A percentile compares a stretch with the other conserved stretches of the same genome.
Conservation (phyloP, 2,329 filamentous ascomycete species). For the Diaporthe batatas region DNA sequence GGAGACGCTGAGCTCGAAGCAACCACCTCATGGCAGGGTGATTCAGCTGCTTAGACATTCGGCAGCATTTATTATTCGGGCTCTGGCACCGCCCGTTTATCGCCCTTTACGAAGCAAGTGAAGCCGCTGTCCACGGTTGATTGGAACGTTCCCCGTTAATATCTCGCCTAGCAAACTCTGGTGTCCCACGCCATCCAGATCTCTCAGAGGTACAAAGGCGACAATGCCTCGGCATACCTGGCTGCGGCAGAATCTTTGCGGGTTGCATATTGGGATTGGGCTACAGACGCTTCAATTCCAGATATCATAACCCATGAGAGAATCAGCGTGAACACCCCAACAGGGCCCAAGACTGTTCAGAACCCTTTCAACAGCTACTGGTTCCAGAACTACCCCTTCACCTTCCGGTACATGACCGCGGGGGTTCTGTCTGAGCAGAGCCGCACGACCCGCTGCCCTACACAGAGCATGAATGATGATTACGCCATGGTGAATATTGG, state of each 20-base stretch:
- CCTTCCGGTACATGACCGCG: conserved; percentile 45
- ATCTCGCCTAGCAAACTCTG: conserved; percentile 61
- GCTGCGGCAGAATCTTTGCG: conserved; percentile 62
- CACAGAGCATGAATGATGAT: conserved; percentile 53
- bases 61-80: conserved; percentile 62
- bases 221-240: conserved; percentile 54
- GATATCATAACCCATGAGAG: conserved; percentile 51
- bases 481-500: conserved; percentile 54
- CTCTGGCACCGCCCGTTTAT: conserved; percentile 71
- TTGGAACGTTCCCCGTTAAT: conserved; percentile 35
- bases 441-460: conserved; percentile 57
- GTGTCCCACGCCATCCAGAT: conserved; percentile 61
- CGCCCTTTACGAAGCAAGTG: conserved; percentile 65
- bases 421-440: conserved; percentile 49
- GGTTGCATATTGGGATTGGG: conserved; percentile 70
- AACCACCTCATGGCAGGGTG: background rate
- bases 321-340: conserved; percentile 45
- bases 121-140: too few relatives aligned
- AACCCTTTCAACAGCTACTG: conserved; percentile 68
- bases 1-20: conserved; percentile 37
- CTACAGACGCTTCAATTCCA: conserved; percentile 57
- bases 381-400: conserved; percentile 59
- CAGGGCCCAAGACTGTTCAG: conserved; percentile 47
- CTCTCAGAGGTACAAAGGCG: conserved; percentile 58
- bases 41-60: background rate